phyloP scores from a whole-genome alignment of 2,329 filamentous ascomycete genomes.

The Penicillium sp. region DNA sequence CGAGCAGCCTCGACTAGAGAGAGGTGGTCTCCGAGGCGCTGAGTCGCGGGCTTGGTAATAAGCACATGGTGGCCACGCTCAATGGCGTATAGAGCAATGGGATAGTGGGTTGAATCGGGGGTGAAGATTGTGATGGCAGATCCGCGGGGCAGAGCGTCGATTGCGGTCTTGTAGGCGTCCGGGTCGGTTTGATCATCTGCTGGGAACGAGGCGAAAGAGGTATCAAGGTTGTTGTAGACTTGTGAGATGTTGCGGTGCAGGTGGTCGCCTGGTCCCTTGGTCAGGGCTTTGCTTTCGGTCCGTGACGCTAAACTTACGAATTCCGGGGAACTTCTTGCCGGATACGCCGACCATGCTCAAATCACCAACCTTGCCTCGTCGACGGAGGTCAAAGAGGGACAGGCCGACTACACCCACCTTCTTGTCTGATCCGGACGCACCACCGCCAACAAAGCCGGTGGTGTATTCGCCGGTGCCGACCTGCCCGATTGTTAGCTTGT shows the following conservation, averaged over 20 bases:
- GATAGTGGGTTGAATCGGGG: constrained; percentile 87
- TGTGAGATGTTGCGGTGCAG: constrained; percentile 83
- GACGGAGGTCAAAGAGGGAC: constrained; percentile 83
- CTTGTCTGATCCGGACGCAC: constrained; percentile 85
- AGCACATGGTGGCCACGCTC: constrained; percentile 85
- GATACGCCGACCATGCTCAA: constrained; percentile 89
- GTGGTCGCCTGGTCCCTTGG: constrained; percentile 64
- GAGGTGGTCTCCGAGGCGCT: constrained; percentile 77
- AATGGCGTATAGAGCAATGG: constrained; percentile 89
- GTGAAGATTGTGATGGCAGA: constrained; percentile 97
- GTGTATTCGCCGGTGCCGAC: constrained; percentile 96
- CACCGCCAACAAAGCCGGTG: constrained; percentile 85
- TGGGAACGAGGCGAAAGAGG: constrained; percentile 80
- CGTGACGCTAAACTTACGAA: constrained; percentile 60
- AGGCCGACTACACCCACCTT: constrained; percentile 93
- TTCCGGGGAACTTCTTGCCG: constrained; percentile 86
- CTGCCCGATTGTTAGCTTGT: constrained; percentile 40
- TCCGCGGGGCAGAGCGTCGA: constrained; percentile 77
- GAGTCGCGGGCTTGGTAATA: constrained; percentile 91
- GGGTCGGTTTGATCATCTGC: constrained; percentile 71
- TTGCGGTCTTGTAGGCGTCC: constrained; percentile 83
- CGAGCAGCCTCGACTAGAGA: constrained; percentile 70
- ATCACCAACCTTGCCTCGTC: constrained; percentile 82
- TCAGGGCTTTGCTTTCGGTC: constrained; percentile 11
- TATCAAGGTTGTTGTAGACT: constrained; percentile 86